Conservation (phyloP, 192 early-diverging fungal species). For the Backusella macrospora region DNA sequence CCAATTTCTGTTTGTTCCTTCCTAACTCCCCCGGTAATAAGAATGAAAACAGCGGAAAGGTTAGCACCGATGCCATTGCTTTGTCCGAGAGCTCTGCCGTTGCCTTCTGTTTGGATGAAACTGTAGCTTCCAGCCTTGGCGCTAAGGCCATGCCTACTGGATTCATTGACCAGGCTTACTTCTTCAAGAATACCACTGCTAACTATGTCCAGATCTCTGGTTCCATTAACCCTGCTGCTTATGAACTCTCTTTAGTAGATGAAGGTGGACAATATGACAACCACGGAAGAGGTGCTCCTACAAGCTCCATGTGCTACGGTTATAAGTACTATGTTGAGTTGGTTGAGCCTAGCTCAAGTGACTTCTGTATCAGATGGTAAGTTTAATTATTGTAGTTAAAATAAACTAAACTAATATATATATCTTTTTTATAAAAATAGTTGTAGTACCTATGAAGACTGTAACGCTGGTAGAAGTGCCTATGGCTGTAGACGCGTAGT, state of each 20-base stretch:
- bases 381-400: not conserved
- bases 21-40: conserved; percentile 40
- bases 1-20: conserved; percentile 43
- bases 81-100: conserved; percentile 43
- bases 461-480: conserved; percentile 45
- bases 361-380: conserved; percentile 42
- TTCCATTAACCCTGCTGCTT: conserved; percentile 30
- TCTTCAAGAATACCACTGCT: conserved; percentile 32
- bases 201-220: conserved; percentile 44
- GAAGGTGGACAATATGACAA: conserved; percentile 45
- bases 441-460: conserved; percentile 42
- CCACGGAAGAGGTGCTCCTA: conserved; percentile 30
- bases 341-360: conserved; percentile 37
- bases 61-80: conserved; percentile 41
- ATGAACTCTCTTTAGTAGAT: conserved; percentile 27
- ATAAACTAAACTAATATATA: not conserved
- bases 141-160: conserved; percentile 41
- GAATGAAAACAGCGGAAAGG: conserved; percentile 21
- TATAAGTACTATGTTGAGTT: conserved; percentile 42
- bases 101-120: conserved; percentile 42
- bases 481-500: conserved; percentile 64
- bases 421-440: not conserved
- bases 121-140: conserved; percentile 17
- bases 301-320: conserved; percentile 30
- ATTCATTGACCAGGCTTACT: conserved; percentile 30